Conservation (phyloP, 208 protist genomes). For the Crithidia bombi region DNA sequence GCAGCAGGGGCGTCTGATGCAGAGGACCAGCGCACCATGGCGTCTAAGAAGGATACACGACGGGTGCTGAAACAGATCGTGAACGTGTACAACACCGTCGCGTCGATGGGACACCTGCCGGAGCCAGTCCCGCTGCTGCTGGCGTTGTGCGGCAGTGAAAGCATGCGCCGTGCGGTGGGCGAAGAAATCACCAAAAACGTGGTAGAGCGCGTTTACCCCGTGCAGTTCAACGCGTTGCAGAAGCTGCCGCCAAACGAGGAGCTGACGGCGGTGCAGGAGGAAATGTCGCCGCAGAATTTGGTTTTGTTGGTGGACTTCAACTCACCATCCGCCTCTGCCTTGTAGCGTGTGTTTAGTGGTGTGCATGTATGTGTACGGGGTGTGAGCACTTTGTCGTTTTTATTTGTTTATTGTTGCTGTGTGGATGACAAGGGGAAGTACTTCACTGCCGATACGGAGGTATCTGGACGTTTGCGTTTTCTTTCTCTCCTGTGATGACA, state of each 20-base stretch:
- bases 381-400: background rate
- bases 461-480: too few relatives aligned
- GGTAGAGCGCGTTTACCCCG: conserved; percentile 49
- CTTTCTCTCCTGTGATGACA: too few relatives aligned
- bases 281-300: conserved; percentile 64
- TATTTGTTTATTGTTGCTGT: background rate
- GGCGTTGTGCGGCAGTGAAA: conserved; percentile 33
- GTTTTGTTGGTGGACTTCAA: conserved; percentile 40
- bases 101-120: conserved; percentile 50
- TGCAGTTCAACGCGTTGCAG: conserved; percentile 29
- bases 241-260: conserved; percentile 22
- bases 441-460: too few relatives aligned
- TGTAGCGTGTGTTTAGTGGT: too few relatives aligned
- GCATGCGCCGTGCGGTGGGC: conserved; percentile 34
- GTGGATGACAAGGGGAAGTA: too few relatives aligned
- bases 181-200: conserved; percentile 34
- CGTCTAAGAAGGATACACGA: conserved; percentile 27
- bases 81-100: conserved; percentile 65
- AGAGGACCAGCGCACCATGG: conserved; percentile 11
- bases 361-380: too few relatives aligned
- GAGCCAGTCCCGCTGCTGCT: conserved; percentile 53
- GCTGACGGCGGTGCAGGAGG: conserved; percentile 22
- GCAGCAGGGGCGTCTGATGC: background rate
- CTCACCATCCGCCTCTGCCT: background rate
- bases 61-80: conserved; percentile 38